Evolutionary conservation across 2,329 filamentous ascomycete species (phyloP), one percentile per base, ranked within the genome.

Genomic region (Diplodia seriata): DNA sequence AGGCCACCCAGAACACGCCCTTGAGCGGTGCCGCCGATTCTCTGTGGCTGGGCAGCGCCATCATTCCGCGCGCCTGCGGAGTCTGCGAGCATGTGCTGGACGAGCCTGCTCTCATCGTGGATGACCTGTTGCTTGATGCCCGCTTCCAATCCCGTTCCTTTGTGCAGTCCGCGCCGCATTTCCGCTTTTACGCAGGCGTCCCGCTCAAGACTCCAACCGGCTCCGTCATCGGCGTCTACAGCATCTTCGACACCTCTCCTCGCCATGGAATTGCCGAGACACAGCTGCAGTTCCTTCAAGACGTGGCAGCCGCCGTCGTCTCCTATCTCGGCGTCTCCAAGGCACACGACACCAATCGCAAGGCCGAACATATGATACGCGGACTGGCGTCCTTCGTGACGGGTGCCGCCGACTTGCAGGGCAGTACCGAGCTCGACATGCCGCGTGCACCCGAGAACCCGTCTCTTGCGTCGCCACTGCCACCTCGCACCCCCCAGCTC

Each of bases 1-100:
- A 78, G 68, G 76, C 75, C n/a, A 79, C 76, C 14, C 33, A 11
- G 33, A 70, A 69, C 20, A 75, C 75, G 2, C 57, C 75, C 15
- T 77, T 74, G 1, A 63, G 68, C 1, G 26, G n/a, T 12, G 75
- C 78, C 66, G 70, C 61, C 18, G 66, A 29, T n/a, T 76, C 78
- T 11, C 67, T 78, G 20, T 72, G 69, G 54, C 78, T 74, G 71
- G 77, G 77, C 23, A 74, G 71, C 54, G 73, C 72, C 51, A 72
- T 74, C 11, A 74, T 79, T 50, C 74, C 76, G 7, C 76, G 76
- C 51, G 69, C 74, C 33, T 68, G 73, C 66, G 77, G 75, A 64
- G 72, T 79, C 29, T 78, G 76, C 68, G 72, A 70, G 11, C 4
- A 9, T 15, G 38, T 66, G 11, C 6, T 66, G 12, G 15, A 8